phyloP scores from a whole-genome alignment of 139 green algal genomes.

The Eudorina sp. region DNA sequence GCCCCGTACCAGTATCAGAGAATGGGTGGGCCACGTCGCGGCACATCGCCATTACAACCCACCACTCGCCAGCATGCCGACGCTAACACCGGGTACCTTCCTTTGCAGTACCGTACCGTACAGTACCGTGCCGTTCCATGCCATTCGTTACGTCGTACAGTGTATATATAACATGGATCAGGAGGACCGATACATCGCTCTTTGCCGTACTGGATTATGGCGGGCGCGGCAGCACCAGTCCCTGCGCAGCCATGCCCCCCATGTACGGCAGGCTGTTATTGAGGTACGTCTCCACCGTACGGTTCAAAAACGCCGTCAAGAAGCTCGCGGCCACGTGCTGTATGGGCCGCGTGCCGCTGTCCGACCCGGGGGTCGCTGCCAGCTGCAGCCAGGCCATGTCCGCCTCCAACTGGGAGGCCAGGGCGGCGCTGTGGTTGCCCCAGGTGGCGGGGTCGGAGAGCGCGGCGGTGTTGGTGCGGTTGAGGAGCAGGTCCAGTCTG shows the following conservation, averaged over 20 bases:
- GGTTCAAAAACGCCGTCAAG: background rate
- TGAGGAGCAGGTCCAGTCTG: slow-evolving; percentile 30
- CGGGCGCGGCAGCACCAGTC: background rate
- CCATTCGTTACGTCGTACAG: too few relatives aligned
- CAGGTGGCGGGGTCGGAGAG: background rate
- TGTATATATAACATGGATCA: too few relatives aligned
- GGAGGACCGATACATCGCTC: too few relatives aligned
- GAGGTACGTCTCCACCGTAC: background rate
- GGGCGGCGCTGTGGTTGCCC: slow-evolving; percentile 17
- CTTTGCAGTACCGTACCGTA: too few relatives aligned
- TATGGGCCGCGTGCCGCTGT: background rate
- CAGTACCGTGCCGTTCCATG: too few relatives aligned
- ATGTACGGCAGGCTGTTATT: slow-evolving; percentile 48
- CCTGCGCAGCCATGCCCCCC: slow-evolving; percentile 11
- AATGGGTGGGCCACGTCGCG: too few relatives aligned
- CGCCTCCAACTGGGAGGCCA: background rate
- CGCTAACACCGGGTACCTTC: too few relatives aligned
- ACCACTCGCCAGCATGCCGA: too few relatives aligned
- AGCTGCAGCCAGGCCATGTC: background rate
- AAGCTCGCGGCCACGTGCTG: background rate
- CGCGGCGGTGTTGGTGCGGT: slow-evolving; percentile 36
- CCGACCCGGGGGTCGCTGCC: background rate
- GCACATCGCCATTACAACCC: too few relatives aligned
- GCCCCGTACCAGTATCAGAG: too few relatives aligned
- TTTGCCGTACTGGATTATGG: too few relatives aligned